These are phyloP conservation scores for Cercospora sesami DNA, from an alignment of 2,329 filamentous ascomycete genomes.

Conservation along the genomic window DNA sequence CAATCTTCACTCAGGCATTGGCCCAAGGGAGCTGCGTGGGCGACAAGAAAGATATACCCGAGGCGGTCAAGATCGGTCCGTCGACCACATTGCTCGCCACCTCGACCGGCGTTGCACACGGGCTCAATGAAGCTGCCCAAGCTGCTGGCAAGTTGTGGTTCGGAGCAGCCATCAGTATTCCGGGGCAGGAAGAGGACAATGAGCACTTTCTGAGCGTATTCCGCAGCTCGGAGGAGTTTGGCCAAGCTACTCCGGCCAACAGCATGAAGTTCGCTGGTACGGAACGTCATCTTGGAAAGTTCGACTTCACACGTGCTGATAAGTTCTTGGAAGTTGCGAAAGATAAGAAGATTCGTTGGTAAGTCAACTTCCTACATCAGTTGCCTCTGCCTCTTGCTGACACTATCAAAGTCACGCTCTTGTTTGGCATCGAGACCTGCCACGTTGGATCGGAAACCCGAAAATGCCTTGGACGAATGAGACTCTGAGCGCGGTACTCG, in stretches of 20 bases:
- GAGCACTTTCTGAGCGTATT: conserved; percentile 57
- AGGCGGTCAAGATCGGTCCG: not conserved
- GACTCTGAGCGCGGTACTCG: conserved; percentile 44
- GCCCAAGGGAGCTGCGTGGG: not conserved
- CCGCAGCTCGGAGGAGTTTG: conserved; percentile 59
- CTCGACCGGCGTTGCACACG: conserved; percentile 6
- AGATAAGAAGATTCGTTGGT: conserved; percentile 35
- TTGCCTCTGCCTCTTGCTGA: not conserved
- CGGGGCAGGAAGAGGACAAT: conserved; percentile 52
- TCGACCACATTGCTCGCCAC: not conserved
- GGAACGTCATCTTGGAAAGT: conserved; percentile 39
- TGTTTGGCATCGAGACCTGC: conserved; percentile 46
- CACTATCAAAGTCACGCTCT: conserved; percentile 43
- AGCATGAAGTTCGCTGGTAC: conserved; percentile 45
- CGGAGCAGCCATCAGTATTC: conserved; percentile 59
- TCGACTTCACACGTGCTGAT: conserved; percentile 33
- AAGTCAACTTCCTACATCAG: not conserved
- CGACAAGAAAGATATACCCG: not conserved
- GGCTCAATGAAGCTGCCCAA: conserved; percentile 29
- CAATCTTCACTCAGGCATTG: not conserved
- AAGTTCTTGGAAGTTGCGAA: conserved; percentile 30
- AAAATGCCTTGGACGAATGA: conserved; percentile 39
- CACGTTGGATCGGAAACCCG: conserved; percentile 40
- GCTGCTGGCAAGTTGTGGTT: conserved; percentile 34
- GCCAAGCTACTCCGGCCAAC: conserved; percentile 48